Conservation (phyloP, 2,329 filamentous ascomycete genomes). For the Trichoderma oligosporum region DNA sequence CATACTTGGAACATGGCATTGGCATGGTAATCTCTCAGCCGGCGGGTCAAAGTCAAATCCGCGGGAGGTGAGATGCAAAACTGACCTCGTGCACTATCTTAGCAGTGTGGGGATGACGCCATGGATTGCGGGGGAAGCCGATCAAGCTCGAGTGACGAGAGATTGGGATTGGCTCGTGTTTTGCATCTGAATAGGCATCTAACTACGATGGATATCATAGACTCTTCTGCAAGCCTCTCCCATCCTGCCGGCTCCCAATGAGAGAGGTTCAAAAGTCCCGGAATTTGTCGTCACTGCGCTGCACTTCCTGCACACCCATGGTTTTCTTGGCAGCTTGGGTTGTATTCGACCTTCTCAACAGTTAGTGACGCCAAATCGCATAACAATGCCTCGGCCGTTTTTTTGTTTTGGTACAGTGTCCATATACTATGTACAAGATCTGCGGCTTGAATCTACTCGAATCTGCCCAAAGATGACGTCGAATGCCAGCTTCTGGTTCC, state of each 20-base stretch:
- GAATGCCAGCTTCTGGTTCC: neutral
- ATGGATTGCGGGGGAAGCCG: conserved; percentile 35
- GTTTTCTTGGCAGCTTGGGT: conserved; percentile 1
- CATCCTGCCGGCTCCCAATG: conserved; percentile 5
- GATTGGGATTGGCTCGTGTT: conserved; percentile 12
- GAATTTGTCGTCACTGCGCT: neutral
- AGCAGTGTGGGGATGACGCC: conserved; percentile 31
- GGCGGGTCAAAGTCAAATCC: conserved; percentile 13
- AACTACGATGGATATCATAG: conserved; percentile 5
- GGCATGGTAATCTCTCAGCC: neutral
- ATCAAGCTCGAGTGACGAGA: conserved; percentile 20
- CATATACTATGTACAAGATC: too few species aligned
- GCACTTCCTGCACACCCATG: neutral
- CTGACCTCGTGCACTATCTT: conserved; percentile 16
- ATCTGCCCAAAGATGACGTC: neutral
- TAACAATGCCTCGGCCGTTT: neutral
- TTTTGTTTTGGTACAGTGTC: too few species aligned
- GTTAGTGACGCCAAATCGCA: conserved; percentile 4
- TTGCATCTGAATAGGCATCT: conserved; percentile 2
- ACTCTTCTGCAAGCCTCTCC: neutral
- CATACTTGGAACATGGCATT: too few species aligned
- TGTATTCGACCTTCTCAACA: conserved; percentile 1
- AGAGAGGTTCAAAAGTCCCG: neutral
- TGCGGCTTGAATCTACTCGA: too few species aligned
- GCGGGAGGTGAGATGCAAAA: conserved; percentile 11